Conservation (phyloP, 73 alveolate genomes). For the Tetrahymena thermophila region DNA sequence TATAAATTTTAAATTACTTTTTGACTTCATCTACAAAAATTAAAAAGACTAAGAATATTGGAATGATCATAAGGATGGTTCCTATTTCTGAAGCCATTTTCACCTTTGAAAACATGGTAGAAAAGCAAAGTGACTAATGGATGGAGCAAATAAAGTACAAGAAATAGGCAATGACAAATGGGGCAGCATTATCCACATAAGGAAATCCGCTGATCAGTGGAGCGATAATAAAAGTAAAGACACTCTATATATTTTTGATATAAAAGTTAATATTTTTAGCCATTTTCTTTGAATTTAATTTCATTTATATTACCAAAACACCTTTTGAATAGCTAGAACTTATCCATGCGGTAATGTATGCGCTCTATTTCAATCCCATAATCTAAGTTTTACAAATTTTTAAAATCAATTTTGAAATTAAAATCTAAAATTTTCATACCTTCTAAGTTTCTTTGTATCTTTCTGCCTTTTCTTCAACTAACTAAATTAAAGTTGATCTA, state of each 20-base stretch:
- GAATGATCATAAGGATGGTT: conserved; percentile 6
- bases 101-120: conserved; percentile 21
- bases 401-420: background rate
- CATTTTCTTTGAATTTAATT: background rate
- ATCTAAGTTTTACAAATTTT: background rate
- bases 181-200: background rate
- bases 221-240: background rate
- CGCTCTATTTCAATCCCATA: background rate
- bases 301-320: background rate
- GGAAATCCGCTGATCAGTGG: background rate
- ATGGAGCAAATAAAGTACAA: conserved; percentile 20
- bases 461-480: conserved; percentile 27
- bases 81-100: conserved; percentile 40
- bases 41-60: conserved; percentile 14
- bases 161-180: background rate
- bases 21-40: conserved; percentile 12
- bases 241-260: background rate
- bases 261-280: background rate
- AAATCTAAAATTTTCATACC: background rate
- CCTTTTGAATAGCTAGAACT: background rate
- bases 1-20: background rate
- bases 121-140: conserved; percentile 12
- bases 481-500: conserved; percentile 23
- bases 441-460: conserved; percentile 33
- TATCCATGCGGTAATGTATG: background rate